phyloP scores from a whole-genome alignment of 2,329 filamentous ascomycete genomes.

The Pseudonectria buxi region DNA sequence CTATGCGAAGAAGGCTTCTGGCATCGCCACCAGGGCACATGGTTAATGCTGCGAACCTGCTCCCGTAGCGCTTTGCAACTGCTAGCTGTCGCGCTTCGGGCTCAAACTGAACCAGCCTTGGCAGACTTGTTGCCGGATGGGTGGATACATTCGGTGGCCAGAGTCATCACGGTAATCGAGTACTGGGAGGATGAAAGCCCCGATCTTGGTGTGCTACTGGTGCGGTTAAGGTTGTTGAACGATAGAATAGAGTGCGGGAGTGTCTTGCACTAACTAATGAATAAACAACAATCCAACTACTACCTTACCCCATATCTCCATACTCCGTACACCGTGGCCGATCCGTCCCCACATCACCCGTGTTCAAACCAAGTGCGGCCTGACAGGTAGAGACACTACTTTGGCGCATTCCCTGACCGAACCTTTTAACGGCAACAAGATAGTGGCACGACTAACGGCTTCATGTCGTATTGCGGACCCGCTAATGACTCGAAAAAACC shows the following conservation, averaged over 20 bases:
- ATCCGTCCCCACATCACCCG: no score
- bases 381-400: no score
- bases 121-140: slow-evolving; percentile 5
- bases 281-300: no score
- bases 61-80: slow-evolving; percentile 13
- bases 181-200: slow-evolving; percentile 11
- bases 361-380: no score
- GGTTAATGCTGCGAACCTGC: slow-evolving; percentile 17
- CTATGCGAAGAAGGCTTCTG: slow-evolving; percentile 12
- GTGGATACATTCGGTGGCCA: slow-evolving; percentile 6
- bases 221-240: slow-evolving; percentile 3
- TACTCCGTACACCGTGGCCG: no score
- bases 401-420: no score
- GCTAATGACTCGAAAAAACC: no score
- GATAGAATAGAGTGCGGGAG: slow-evolving; percentile 2
- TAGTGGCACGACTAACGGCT: no score
- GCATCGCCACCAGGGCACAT: slow-evolving; percentile 16
- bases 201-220: slow-evolving; percentile 7
- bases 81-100: slow-evolving; percentile 7
- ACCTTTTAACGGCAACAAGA: no score
- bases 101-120: slow-evolving; percentile 3
- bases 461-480: no score
- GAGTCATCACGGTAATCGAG: slow-evolving; percentile 7
- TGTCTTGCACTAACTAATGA: no score
- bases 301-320: no score